phyloP scores from a whole-genome alignment of 2,329 filamentous ascomycete genomes.

The Pseudogymnoascus sp. region DNA sequence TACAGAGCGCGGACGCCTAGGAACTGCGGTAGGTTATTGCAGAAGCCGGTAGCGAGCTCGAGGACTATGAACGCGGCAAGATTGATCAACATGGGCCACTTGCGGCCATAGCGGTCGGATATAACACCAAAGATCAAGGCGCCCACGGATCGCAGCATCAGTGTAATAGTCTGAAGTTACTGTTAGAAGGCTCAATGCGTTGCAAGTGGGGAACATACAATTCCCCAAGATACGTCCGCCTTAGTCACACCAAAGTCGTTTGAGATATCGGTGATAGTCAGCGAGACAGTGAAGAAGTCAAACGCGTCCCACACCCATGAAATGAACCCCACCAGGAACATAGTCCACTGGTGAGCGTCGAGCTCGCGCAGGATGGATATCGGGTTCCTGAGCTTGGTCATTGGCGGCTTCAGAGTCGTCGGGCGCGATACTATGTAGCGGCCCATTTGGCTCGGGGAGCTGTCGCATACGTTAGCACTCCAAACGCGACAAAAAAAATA shows the following conservation, averaged over 20 bases:
- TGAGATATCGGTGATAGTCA: constrained; percentile 47
- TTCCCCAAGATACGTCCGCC: constrained; percentile 56
- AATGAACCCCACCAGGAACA: constrained; percentile 19
- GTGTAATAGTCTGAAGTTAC: constrained; percentile 20
- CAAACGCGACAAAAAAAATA: not conserved
- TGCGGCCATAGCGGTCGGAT: constrained; percentile 49
- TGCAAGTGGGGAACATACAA: constrained; percentile 23
- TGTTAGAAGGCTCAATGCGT: not conserved
- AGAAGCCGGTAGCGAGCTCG: constrained; percentile 42
- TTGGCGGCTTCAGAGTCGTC: constrained; percentile 29
- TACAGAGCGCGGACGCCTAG: constrained; percentile 66
- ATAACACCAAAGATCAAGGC: constrained; percentile 41
- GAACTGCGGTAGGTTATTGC: constrained; percentile 36
- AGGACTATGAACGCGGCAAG: constrained; percentile 62
- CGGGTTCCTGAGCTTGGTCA: constrained; percentile 23
- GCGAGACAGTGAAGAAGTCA: constrained; percentile 58
- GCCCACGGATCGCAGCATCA: constrained; percentile 27
- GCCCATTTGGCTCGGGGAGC: constrained; percentile 26
- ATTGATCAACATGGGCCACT: constrained; percentile 66
- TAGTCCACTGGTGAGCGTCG: constrained; percentile 26
- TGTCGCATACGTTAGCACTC: not conserved
- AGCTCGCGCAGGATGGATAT: constrained; percentile 22
- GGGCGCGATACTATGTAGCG: constrained; percentile 28
- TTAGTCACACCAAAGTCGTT: constrained; percentile 45
- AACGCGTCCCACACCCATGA: constrained; percentile 51